Evolutionary conservation across 2,329 filamentous ascomycete genomes (phyloP), one percentile per base, ranked within the genome.

Genomic region (Arthrocladium fulminans): DNA sequence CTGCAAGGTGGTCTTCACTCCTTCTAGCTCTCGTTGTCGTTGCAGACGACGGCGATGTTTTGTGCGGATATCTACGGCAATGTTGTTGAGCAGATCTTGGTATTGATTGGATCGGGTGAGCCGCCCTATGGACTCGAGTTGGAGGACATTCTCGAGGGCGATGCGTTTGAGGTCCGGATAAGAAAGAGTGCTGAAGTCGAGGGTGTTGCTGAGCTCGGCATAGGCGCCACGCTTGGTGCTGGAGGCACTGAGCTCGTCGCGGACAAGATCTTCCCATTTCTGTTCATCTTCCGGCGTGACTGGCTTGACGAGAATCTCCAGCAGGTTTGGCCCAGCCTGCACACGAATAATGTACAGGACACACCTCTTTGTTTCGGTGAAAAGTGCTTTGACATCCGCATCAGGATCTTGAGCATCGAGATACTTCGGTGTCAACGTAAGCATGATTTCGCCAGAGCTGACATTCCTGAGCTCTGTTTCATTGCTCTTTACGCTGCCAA

Each of bases 311-410:
- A 98, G 79, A 53, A 98, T 95, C 53, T 97, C 89, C 66, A 97
- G 81, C n/a, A 98, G 77, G 59, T 90, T 95, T 45, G 82, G 72
- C 7, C 92, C 92, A 2, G 86, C 88, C 67, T 98, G 94, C 29
- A 98, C 85, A 51, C 92, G 85, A 62, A 98, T 97, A 64, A 98
- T 97, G 68, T 97, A 98, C 54, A 98, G 73, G 34, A 97, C 85
- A 62, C 92, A 95, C 59, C 92, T 83, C 71, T 98, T 98, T 2
- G 92, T 97, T 69, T 97, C 92, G 81, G 96, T 97, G 65, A 96
- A 96, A 2, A 98, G 75, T 1, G 88, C 77, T 68, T 97, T 96
- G 54, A 92, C 75, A 51, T 92, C 86, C 3, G 89, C 88, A 62
- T 97, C 90, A 3, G 92, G 90, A 63, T 98, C 92, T 60, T 94